Percentiles rank a stretch among this genome's conserved stretches.
These are phyloP conservation scores for Barnettozyma wickerhamii DNA, from an alignment of 805 yeast species.

Conservation along the genomic window DNA sequence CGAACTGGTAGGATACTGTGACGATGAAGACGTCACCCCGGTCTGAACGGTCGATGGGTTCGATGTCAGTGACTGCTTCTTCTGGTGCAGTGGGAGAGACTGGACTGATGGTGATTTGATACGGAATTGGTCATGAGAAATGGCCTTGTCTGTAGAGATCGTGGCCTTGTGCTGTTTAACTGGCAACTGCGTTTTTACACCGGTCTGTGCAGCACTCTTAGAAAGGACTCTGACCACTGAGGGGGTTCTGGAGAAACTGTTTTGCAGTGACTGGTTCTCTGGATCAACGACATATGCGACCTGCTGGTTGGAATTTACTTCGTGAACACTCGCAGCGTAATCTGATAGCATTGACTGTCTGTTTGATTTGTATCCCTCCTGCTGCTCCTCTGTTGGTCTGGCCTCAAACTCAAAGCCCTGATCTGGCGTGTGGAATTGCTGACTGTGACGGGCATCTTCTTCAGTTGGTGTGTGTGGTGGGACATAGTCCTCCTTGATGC, in stretches of 20 bases:
- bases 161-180: no score
- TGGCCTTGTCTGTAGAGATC: not conserved
- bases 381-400: no score
- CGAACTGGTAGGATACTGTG: not conserved
- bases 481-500: no score
- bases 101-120: slow-evolving; percentile 8
- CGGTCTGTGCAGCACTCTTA: no score
- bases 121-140: slow-evolving; percentile 7
- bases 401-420: not conserved
- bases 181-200: no score
- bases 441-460: not conserved
- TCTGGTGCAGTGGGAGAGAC: slow-evolving; percentile 3
- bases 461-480: no score
- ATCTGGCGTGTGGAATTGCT: not conserved
- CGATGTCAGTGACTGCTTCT: slow-evolving; percentile 5
- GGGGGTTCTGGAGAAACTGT: slow-evolving; percentile 9
- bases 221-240: slow-evolving; percentile 20
- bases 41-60: slow-evolving; percentile 4
- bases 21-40: no score
- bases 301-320: slow-evolving; percentile 16
- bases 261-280: not conserved
- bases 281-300: slow-evolving; percentile 17
- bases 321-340: slow-evolving; percentile 25
- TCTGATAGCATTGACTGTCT: slow-evolving; percentile 25
- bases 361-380: no score